A percentile compares a stretch with the other conserved stretches of the same genome.
These are phyloP conservation scores for Nyctanthes arbortristis DNA, from an alignment of 257 asterid genomes.

Conservation along the genomic window DNA sequence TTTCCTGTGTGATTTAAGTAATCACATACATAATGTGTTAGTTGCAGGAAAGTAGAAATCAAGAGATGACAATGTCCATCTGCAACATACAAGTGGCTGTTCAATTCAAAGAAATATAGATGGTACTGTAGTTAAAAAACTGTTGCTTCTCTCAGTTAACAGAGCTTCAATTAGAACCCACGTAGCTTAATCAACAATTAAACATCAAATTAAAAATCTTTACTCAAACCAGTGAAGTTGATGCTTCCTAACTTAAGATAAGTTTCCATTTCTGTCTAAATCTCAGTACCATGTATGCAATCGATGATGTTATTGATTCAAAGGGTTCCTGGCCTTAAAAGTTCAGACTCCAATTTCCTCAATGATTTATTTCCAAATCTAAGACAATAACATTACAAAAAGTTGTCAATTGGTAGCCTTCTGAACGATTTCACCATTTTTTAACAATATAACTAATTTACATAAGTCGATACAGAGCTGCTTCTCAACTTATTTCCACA, in stretches of 20 bases:
- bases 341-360: not conserved
- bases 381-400: too few relatives aligned
- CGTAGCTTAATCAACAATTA: not conserved
- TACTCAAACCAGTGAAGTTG: not conserved
- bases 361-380: too few relatives aligned
- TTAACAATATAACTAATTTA: too few relatives aligned
- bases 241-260: not conserved
- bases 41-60: slow-evolving; percentile 11
- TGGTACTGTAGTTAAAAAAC: not conserved
- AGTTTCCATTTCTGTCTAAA: not conserved
- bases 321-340: not conserved
- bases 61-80: not conserved
- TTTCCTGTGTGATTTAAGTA: slow-evolving; percentile 54
- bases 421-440: too few relatives aligned
- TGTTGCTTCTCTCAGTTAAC: not conserved
- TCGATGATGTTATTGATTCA: not conserved
- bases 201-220: not conserved
- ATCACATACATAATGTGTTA: slow-evolving; percentile 11
- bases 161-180: not conserved
- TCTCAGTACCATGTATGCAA: not conserved
- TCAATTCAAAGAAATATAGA: not conserved
- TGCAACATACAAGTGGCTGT: not conserved
- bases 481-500: slow-evolving; percentile 7
- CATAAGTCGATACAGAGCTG: not conserved
- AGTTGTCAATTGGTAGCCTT: not conserved